These are phyloP conservation scores for Cystofilobasidium ferigula DNA, from an alignment of 768 basidiomycete species.

Conservation along the genomic window DNA sequence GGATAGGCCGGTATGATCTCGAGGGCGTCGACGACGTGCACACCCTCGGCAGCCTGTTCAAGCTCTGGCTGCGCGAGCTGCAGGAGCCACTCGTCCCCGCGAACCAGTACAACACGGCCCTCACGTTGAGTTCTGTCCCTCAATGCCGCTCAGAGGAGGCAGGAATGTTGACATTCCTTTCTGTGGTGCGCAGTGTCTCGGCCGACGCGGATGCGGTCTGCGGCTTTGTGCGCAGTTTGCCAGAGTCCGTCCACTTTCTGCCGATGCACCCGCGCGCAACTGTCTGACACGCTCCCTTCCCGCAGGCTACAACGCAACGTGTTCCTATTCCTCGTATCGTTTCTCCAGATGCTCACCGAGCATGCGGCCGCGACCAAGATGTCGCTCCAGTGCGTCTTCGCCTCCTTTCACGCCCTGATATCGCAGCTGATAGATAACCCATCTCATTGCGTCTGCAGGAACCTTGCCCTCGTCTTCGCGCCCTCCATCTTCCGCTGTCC, in stretches of 20 bases:
- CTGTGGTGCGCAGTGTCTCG: conserved; percentile 52
- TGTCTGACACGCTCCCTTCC: neutral
- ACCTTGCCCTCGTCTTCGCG: conserved; percentile 20
- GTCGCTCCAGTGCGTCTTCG: conserved; percentile 7
- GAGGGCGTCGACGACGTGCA: conserved; percentile 72
- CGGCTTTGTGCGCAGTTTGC: conserved; percentile 62
- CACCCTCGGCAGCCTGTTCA: conserved; percentile 76
- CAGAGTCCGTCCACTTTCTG: conserved; percentile 43
- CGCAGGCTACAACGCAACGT: conserved; percentile 60
- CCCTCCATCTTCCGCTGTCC: conserved; percentile 20
- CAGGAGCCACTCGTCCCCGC: conserved; percentile 84
- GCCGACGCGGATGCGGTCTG: conserved; percentile 60
- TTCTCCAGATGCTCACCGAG: conserved; percentile 50
- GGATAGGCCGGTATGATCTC: conserved; percentile 34
- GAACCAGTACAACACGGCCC: conserved; percentile 38
- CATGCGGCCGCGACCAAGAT: conserved; percentile 12
- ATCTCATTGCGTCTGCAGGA: conserved; percentile 9
- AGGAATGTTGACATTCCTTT: no score
- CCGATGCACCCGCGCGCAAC: neutral
- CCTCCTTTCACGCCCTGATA: neutral
- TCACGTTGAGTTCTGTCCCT: neutral
- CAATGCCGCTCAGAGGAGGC: no score
- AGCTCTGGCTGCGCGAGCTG: conserved; percentile 86
- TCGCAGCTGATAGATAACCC: no score
- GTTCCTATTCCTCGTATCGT: conserved; percentile 76